Percentiles rank a stretch among this genome's conserved stretches.
phyloP scores from a whole-genome alignment of 2,329 filamentous ascomycete species.

The Fusarium sororula region DNA sequence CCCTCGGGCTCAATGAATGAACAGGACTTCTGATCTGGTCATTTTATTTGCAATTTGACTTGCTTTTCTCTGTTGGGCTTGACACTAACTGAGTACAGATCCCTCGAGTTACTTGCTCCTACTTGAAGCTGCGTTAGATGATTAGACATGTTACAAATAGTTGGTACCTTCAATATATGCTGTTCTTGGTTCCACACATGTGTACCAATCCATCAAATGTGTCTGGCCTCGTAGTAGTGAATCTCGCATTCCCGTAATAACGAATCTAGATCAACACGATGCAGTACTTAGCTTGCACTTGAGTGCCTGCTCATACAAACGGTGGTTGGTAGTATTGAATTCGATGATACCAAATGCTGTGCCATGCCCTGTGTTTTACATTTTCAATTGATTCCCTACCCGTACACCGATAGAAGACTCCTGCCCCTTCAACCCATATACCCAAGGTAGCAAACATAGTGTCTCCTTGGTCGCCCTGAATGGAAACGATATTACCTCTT shows the following conservation, averaged over 20 bases:
- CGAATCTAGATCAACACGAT: neutral
- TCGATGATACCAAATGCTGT: conserved; percentile 25
- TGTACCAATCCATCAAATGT: neutral
- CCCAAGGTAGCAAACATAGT: conserved; percentile 18
- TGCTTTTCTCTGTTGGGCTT: neutral
- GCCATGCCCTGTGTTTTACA: conserved; percentile 43
- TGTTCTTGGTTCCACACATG: neutral
- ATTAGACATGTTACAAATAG: neutral
- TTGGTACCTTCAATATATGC: neutral
- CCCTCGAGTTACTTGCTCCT: neutral
- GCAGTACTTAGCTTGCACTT: neutral
- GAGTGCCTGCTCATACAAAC: neutral
- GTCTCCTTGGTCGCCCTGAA: neutral
- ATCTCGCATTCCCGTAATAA: neutral
- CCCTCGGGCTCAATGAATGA: conserved; percentile 77
- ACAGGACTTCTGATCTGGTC: conserved; percentile 80
- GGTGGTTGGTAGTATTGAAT: neutral
- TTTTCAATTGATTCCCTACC: conserved; percentile 38
- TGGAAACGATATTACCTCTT: conserved; percentile 43
- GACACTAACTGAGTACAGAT: conserved; percentile 35
- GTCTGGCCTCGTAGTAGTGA: neutral
- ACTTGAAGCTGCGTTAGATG: neutral
- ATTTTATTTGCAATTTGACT: conserved; percentile 5
- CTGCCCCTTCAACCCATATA: conserved; percentile 26
- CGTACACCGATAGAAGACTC: conserved; percentile 38